Evolutionary conservation across 2,329 filamentous ascomycete genomes (phyloP), one percentile per base, ranked within the genome.

Genomic region (Fusarium tricinctum): DNA sequence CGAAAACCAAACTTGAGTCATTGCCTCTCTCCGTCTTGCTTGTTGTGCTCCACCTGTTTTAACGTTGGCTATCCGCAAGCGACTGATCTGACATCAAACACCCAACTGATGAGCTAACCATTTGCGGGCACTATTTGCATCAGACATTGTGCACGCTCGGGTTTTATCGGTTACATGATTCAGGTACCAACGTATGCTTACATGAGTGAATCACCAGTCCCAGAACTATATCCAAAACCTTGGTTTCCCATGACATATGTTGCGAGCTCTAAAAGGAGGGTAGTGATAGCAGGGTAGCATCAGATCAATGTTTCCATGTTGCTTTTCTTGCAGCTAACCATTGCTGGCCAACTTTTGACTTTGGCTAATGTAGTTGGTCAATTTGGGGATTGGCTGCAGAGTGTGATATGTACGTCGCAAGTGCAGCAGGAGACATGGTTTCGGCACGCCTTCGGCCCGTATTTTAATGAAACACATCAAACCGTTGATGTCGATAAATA

Each of bases 401-500:
- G 3, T n/a, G 35, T 42, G 20, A 20, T 13, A 6, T 17, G 22
- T n/a, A 1, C 14, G 5, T 17, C 6, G 30, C 22, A 23, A 45
- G 46, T 15, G 17, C 38, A 26, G 35, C 10, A 2, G 6, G 22
- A 10, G 8, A n/a, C 47, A 38, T 20, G 30, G 38, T 44, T 42
- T 57, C 58, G 59, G 59, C 6, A 39, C 59, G 58, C 44, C 59
- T 47, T 46, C 59, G 58, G 58, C 20, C 32, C 9, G 22, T 32
- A 22, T 15, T 45, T 39, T 19, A n/a, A 32, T 20, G 32, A 33
- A 19, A 8, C 14, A 33, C 2, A 20, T 13, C 17, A 22, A 12
- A 14, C 30, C 9, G 15, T 13, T 40, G 14, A n/a, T 42, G 39
- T 19, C 20, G 28, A 13, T 26, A 17, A 14, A 20, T 14, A 10